These are phyloP conservation scores for Globisporangium acanthophoron DNA, from an alignment of 352 stramenopile species.

Conservation along the genomic window DNA sequence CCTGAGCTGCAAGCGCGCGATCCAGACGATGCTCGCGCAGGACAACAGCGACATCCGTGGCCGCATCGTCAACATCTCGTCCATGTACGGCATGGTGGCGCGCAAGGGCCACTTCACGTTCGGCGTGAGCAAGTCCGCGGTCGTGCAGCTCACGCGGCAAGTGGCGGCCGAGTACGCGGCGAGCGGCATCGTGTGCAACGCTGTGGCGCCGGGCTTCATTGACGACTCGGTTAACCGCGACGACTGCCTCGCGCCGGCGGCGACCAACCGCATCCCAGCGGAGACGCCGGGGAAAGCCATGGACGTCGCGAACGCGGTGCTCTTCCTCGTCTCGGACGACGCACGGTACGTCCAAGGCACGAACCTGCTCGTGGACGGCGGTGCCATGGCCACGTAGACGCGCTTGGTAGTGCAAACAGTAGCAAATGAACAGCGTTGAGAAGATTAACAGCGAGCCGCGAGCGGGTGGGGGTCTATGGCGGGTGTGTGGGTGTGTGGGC, in stretches of 20 bases:
- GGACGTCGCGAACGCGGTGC: conserved; percentile 63
- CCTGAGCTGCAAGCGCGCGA: conserved; percentile 59
- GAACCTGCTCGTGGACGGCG: conserved; percentile 58
- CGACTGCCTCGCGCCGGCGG: conserved; percentile 43
- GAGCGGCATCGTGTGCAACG: conserved; percentile 59
- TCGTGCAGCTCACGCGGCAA: conserved; percentile 64
- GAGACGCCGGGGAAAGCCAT: conserved; percentile 51
- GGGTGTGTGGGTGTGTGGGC: too few relatives aligned
- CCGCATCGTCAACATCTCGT: conserved; percentile 63
- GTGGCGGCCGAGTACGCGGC: conserved; percentile 54
- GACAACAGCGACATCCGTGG: conserved; percentile 49
- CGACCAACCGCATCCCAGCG: conserved; percentile 44
- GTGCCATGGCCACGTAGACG: conserved; percentile 49
- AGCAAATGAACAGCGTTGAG: neutral
- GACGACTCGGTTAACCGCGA: conserved; percentile 56
- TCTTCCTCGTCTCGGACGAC: conserved; percentile 61
- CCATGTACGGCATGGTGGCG: conserved; percentile 52
- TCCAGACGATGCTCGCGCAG: conserved; percentile 57
- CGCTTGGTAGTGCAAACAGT: too few relatives aligned
- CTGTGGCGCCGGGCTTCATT: conserved; percentile 51
- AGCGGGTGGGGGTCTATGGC: neutral
- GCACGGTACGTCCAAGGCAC: conserved; percentile 57
- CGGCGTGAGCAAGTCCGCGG: conserved; percentile 51
- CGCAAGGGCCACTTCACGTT: conserved; percentile 60
- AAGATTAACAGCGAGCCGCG: too few relatives aligned